Evolutionary conservation across 495 filamentous ascomycete genomes (phyloP), one percentile per base, ranked within the genome.

Genomic region (Penicillium mononematosum): DNA sequence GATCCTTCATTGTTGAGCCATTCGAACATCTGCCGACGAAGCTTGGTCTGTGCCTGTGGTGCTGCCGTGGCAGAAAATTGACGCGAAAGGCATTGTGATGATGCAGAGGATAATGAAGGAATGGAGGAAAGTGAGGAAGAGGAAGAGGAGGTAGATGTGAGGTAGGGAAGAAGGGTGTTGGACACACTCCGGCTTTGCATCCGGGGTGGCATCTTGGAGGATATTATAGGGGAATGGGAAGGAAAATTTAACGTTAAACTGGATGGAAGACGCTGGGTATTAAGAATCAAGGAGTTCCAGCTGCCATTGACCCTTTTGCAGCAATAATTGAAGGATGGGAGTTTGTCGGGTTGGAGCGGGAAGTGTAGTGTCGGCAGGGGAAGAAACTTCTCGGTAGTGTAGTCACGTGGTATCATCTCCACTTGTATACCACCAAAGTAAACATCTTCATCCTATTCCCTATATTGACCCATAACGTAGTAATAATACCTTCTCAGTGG

Each of bases 1-100:
- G 71, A 63, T 25, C 89, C 89, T 14, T 80, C 76, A 9, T 75
- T 79, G 48, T 79, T 78, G 11, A 92, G 75, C 89, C 89, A 93
- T 54, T 69, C 70, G 56, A 82, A 89, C 79, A 92, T 89, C 12
- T 70, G 57, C 50, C 74, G 72, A 44, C 87, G 84, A 14, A 75
- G 70, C 55, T 70, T 72, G 12, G 81, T 84, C 66, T 76, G 69
- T 16, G 81, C 83, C 66, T 76, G 69, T 39, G 66, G 39, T 42
- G 69, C 56, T 29, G 70, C 62, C 22, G 81, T 77, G 17, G 72
- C 71, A 3, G 82, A 84, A 56, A 86, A 83, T 24, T 73, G 68
- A 19, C 80, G 73, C 16, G 63, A 65, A 25, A 64, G 36, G 14
- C 56, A 65, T 60, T 61, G 60, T 62, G 58, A 64, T 34, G 63